Base-by-base conservation (phyloP, 164 flowering plant species). In the Annona squamosa region DNA sequence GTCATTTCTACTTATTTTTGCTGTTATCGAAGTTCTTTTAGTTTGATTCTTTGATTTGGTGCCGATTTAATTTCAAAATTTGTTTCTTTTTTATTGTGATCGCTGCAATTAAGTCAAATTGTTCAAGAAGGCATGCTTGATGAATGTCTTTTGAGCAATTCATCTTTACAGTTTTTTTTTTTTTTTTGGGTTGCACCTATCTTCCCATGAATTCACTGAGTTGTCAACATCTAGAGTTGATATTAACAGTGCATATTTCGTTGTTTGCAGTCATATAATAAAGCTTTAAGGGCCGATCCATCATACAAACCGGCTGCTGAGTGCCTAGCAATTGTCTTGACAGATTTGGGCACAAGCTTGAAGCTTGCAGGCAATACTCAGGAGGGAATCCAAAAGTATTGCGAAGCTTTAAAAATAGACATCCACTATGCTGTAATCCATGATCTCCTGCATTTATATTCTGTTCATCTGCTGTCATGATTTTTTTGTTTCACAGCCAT, bases 311-410 rank as follows among this genome's bases (percentile, higher is more conserved):
- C 87, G 62, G 99, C 99, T 64, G 90, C 97, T 62, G 99, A 96
- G 76, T 96, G 98, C 79, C 86, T 96, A 46, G 97, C 98, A 65
- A 87, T 96, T 82, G 99, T 93, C 37, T 75, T 96, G 68, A 96
- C 99, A 48, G 99, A 96, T 82, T 85, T 96, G 74, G 99, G 99
- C 46, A 96, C 99, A 57, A 96, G 96, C 85, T 81, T 93, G 78
- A 95, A 95, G 89, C 92, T 96, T 82, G 93, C 97, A 78, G 99
- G 99, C 3, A 96, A 89, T 78, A 89, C 97, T 71, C 93, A 92
- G 72, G 99, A 92, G 76, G 98, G 98, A 77, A 89, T 96, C 70
- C 97, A 93, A 80, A 93, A 93, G 79, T 96, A 96, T 75, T 85
- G 84, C 73, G 99, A 96, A 79, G 99, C 98, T 79, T 87, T 96